These are phyloP conservation scores for Aspergillus versicolor DNA, from an alignment of 2,329 filamentous ascomycete species.

Conservation along the genomic window DNA sequence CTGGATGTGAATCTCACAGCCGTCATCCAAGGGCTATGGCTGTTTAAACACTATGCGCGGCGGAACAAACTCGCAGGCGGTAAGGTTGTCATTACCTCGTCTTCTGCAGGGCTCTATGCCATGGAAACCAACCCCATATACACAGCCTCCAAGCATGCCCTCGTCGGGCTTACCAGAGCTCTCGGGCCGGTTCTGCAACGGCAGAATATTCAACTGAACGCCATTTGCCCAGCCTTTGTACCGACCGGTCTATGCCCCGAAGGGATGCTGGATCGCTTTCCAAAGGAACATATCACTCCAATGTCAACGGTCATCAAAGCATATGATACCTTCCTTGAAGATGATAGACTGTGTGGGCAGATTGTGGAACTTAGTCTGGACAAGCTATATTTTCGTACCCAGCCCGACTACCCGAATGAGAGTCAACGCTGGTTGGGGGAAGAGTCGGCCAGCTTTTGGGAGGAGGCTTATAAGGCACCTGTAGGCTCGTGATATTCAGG, in stretches of 20 bases:
- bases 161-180: not conserved
- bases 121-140: not conserved
- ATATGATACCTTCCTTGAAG: not conserved
- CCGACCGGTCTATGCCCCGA: not conserved
- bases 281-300: not conserved
- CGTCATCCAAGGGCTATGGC: not conserved
- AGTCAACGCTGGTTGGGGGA: no score
- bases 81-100: not conserved
- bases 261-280: not conserved
- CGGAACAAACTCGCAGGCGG: not conserved
- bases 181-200: not conserved
- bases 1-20: not conserved
- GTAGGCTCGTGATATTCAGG: no score
- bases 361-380: no score
- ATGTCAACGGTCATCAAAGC: not conserved
- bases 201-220: not conserved
- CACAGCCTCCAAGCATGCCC: not conserved
- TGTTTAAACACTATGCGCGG: not conserved
- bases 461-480: no score
- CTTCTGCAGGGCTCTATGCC: not conserved
- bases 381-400: no score
- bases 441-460: no score
- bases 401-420: no score
- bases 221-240: not conserved
- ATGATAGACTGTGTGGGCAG: no score